These are phyloP conservation scores for Yamadazyma olivae DNA, from an alignment of 805 yeast species.

Conservation along the genomic window DNA sequence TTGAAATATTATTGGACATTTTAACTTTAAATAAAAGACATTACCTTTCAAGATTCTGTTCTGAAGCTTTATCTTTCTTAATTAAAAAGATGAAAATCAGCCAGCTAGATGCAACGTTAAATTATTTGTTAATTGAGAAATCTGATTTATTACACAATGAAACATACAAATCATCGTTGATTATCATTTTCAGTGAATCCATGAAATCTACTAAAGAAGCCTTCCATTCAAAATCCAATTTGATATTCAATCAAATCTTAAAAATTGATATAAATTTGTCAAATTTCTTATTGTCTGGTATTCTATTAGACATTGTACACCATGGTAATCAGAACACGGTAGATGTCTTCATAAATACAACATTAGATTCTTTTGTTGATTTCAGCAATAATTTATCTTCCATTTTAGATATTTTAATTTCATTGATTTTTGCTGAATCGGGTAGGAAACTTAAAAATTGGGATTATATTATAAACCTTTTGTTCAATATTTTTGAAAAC, in stretches of 20 bases:
- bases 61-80: conserved; percentile 86
- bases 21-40: conserved; percentile 56
- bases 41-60: conserved; percentile 75
- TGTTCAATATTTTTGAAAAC: conserved; percentile 10
- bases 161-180: conserved; percentile 56
- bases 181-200: conserved; percentile 66
- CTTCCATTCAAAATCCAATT: conserved; percentile 67
- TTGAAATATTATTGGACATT: conserved; percentile 59
- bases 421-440: conserved; percentile 64
- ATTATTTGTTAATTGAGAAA: conserved; percentile 37
- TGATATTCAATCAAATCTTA: conserved; percentile 46
- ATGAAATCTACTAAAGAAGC: conserved; percentile 68
- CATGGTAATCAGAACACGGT: conserved; percentile 41
- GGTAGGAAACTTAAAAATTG: conserved; percentile 63
- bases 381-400: conserved; percentile 2
- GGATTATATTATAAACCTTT: conserved; percentile 27
- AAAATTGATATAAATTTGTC: conserved; percentile 26
- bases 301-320: conserved; percentile 49
- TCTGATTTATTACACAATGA: conserved; percentile 32
- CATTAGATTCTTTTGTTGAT: conserved; percentile 1
- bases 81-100: conserved; percentile 62
- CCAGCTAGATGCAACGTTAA: conserved; percentile 45
- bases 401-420: conserved; percentile 39
- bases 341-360: conserved; percentile 7
- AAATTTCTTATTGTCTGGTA: conserved; percentile 49